Percentiles rank a stretch among this genome's conserved stretches.
phyloP scores from a whole-genome alignment of 441 rosid genomes.

The Aleurites moluccanus region DNA sequence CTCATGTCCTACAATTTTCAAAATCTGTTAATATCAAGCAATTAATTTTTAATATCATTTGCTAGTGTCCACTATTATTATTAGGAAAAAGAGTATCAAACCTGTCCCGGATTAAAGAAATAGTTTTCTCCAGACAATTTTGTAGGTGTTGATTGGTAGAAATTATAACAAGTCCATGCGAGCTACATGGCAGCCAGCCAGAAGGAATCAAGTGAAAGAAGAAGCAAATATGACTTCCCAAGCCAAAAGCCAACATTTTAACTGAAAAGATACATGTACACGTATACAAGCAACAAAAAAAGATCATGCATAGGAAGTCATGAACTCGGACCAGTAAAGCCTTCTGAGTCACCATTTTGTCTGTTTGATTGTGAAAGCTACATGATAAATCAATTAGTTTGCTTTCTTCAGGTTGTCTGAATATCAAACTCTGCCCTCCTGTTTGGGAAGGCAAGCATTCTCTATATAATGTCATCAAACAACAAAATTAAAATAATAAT shows the following conservation, averaged over 20 bases:
- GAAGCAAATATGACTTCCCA: not conserved
- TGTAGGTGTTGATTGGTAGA: conserved; percentile 85
- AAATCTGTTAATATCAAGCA: not conserved
- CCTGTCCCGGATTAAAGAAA: conserved; percentile 73
- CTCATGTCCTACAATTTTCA: conserved; percentile 71
- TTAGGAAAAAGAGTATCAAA: conserved; percentile 20
- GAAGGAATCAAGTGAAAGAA: not conserved
- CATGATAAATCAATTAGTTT: not conserved
- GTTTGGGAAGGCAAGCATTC: not conserved
- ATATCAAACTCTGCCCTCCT: not conserved
- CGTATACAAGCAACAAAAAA: not conserved
- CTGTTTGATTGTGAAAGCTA: not conserved
- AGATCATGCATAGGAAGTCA: not conserved
- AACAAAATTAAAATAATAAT: not conserved
- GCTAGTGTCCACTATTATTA: not conserved
- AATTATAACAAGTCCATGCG: conserved; percentile 96
- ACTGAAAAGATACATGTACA: not conserved
- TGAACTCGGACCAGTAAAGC: not conserved
- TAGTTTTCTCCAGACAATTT: conserved; percentile 97
- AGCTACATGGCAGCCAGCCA: conserved; percentile 47
- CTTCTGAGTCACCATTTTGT: not conserved
- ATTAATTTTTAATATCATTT: not conserved
- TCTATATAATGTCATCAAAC: not conserved
- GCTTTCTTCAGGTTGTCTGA: not conserved
- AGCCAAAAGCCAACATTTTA: not conserved